Base-by-base conservation (phyloP, 1,139 yeast genomes). In the Magnusiomyces tetraspermus region DNA sequence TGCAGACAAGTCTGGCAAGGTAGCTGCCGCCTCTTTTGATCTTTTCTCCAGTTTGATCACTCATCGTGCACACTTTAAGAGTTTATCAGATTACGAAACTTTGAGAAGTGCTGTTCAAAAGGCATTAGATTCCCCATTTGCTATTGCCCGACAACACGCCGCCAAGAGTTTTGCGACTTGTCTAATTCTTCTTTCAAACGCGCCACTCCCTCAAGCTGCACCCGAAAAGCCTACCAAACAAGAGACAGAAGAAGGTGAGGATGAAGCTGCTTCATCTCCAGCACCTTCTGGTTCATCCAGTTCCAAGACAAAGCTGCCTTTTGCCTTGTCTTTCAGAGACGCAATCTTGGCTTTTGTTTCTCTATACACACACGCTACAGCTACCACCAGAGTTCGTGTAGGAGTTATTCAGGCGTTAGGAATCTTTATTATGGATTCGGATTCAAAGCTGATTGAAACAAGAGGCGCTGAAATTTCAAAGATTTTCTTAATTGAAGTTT, bases 161-260 rank as follows among this genome's bases (percentile, higher is more conserved):
- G 68, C 71, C 2, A 55, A 53, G 19, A 61, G 68, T 51, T 59
- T 67, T 57, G 67, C 70, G 1, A 51, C 57, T 8, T 61, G 61
- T 1, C 46, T 63, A 3, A 43, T 60, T 11, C 62, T 60, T 30
- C 56, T 65, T 17, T 48, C 57, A 11, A 57, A 62, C 23, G 56
- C 60, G 1, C 53, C 61, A 17, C 52, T 61, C 11, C 63, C 59
- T 48, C 58, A 57, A 30, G 61, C 56, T 37, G 55, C 59, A 22
- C 53, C 50, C 5, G 56, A 52, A 36, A 61, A 58, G 48, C 52
- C 57, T 28, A 54, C 51, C 31, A 49, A 53, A 22, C 55, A 59
- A 30, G 54, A 49, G 13, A 49, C 47, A 11, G 59, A 53, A 5
- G 57, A 52, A 5, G 33, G 11, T 8, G 33, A 28, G 11, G 59